A percentile compares a stretch with the other conserved stretches of the same genome.
Conservation (phyloP, 2,329 filamentous ascomycete genomes). For the Didymella exigua region DNA sequence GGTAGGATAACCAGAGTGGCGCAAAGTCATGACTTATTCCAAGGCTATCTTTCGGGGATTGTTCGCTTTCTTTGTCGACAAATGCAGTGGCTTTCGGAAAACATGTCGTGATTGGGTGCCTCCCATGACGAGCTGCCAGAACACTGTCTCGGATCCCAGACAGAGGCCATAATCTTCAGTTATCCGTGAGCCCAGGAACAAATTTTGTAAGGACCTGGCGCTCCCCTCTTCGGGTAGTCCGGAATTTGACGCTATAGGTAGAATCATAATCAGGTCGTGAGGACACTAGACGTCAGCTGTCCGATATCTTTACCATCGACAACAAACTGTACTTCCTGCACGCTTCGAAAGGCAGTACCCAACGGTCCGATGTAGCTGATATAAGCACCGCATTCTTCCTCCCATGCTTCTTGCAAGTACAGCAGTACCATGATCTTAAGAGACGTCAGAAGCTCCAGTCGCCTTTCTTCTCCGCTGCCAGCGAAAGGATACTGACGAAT, state of each 20-base stretch:
- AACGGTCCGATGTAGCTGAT: constrained; percentile 5
- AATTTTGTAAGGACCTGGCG: neutral
- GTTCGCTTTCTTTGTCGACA: too few species aligned
- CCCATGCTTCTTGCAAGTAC: constrained; percentile 12
- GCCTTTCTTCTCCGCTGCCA: neutral
- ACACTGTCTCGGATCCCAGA: neutral
- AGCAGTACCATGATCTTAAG: constrained; percentile 13
- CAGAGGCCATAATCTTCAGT: neutral
- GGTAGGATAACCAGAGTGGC: too few species aligned
- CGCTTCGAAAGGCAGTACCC: constrained; percentile 6
- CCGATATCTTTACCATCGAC: constrained; percentile 6
- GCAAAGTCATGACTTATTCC: too few species aligned
- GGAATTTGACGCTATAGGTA: neutral
- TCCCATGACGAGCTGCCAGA: neutral
- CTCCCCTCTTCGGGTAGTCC: neutral
- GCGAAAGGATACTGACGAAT: constrained; percentile 7
- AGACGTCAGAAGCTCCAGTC: neutral
- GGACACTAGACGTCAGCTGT: neutral
- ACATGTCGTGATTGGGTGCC: too few species aligned
- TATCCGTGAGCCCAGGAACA: neutral
- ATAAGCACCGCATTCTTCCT: constrained; percentile 8
- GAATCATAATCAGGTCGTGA: neutral
- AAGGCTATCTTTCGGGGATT: too few species aligned
- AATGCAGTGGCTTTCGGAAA: too few species aligned
- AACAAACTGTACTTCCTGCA: constrained; percentile 1